Percentiles rank a stretch among this genome's conserved stretches.
Conservation (phyloP, 2,329 filamentous ascomycete genomes). For the Claviceps monticola region DNA sequence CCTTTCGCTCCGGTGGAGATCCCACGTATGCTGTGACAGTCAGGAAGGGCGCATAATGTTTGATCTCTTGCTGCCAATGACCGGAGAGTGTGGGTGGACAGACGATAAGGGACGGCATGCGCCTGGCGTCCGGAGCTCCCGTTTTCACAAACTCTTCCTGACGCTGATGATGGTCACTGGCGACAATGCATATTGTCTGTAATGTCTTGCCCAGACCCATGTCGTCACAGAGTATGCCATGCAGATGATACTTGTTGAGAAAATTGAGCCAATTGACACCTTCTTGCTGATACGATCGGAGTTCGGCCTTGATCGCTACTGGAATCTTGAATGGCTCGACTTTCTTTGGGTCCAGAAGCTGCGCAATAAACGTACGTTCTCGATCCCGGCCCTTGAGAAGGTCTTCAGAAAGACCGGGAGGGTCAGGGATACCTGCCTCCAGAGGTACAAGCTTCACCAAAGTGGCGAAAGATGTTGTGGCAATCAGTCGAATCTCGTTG, state of each 20-base stretch:
- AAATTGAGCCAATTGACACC: constrained; percentile 98
- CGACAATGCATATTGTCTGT: constrained; percentile 94
- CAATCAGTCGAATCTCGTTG: constrained; percentile 84
- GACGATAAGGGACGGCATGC: constrained; percentile 81
- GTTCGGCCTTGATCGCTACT: constrained; percentile 90
- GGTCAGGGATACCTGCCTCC: constrained; percentile 93
- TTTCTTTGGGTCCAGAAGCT: constrained; percentile 93
- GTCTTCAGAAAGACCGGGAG: constrained; percentile 79
- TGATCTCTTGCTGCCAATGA: constrained; percentile 97
- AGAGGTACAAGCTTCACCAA: constrained; percentile 93
- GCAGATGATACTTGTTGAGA: constrained; percentile 93
- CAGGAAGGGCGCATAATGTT: constrained; percentile 88
- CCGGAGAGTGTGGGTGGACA: constrained; percentile 93
- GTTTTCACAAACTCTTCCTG: constrained; percentile 83
- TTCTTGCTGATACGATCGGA: constrained; percentile 95
- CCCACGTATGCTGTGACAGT: constrained; percentile 84
- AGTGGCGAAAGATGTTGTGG: constrained; percentile 93
- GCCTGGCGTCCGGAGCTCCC: constrained; percentile 60
- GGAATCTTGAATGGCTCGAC: constrained; percentile 89
- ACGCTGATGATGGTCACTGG: constrained; percentile 89
- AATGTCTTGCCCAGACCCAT: constrained; percentile 98
- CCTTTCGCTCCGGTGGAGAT: constrained; percentile 64
- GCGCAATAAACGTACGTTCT: constrained; percentile 90
- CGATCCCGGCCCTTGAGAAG: constrained; percentile 81
- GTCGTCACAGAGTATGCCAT: constrained; percentile 96